A percentile compares a stretch with the other conserved stretches of the same genome.
Evolutionary conservation across 495 filamentous ascomycete species (phyloP).

Genomic region (Aspergillus haitiensis): DNA sequence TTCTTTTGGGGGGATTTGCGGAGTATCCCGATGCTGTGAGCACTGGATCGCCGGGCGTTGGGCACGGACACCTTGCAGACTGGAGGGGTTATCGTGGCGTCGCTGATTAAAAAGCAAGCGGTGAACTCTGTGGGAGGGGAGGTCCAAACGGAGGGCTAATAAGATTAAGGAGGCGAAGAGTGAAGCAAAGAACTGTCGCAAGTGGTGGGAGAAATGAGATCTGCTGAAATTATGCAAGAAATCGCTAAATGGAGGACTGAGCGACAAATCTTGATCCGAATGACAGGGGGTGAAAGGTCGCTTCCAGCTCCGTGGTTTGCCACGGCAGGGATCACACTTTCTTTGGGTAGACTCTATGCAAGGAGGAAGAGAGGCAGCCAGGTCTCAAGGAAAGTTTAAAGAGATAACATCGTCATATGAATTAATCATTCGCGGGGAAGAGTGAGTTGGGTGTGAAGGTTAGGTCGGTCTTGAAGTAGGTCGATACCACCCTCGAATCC

Average conservation of each 20-base stretch:
- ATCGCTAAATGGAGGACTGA: constrained; percentile 13
- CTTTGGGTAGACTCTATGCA: background rate
- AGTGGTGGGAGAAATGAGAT: constrained; percentile 12
- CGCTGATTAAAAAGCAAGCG: constrained; percentile 21
- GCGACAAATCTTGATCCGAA: constrained; percentile 1
- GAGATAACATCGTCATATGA: background rate
- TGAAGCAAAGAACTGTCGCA: background rate
- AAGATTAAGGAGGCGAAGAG: constrained; percentile 1
- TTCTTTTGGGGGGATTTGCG: background rate
- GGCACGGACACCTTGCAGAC: constrained; percentile 26
- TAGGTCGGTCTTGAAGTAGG: background rate
- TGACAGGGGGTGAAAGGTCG: constrained; percentile 13
- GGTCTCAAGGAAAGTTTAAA: constrained; percentile 9
- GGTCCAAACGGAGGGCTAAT: constrained; percentile 5
- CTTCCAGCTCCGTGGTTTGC: constrained; percentile 15
- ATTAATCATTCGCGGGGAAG: background rate
- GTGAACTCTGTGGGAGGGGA: constrained; percentile 22
- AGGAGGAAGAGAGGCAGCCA: background rate
- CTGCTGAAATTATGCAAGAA: constrained; percentile 20
- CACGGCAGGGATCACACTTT: constrained; percentile 12
- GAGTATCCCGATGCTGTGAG: constrained; percentile 15
- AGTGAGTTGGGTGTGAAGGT: background rate
- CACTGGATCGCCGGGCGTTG: constrained; percentile 26
- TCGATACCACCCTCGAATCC: too few species aligned
- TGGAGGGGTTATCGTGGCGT: constrained; percentile 13